Evolutionary conservation across 164 flowering plant species (phyloP), one percentile per base, ranked within the genome.

Genomic region (Hamamelis virginiana): DNA sequence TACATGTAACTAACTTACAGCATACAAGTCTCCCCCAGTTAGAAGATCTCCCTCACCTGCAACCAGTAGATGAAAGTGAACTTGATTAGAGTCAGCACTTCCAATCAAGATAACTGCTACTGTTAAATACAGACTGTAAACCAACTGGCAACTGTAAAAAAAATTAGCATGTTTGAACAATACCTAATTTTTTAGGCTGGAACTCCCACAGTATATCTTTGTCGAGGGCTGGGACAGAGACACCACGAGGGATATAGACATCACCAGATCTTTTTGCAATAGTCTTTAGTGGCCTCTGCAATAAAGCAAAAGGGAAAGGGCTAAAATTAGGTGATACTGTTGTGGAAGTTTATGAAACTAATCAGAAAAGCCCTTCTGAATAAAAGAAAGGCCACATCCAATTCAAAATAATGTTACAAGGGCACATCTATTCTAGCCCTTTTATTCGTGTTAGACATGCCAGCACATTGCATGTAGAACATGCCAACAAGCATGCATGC

Each of bases 241-340:
- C 97, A 77, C 99, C 99, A 79, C 98, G 97, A 68, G 99, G 99
- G 51, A 96, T 96, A 64, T 96, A 96, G 63, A 96, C 99, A 87
- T 96, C 99, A 56, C 97, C 97, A 52, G 97, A 96, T 80, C 68
- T 81, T 64, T 71, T 88, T 13, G 99, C 99, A 81, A 96, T 96
- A 50, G 99, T 90, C 79, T 93, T 96, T 76, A 96, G 73, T 61
- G 99, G 99, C 81, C 98, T 93, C 98, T 96, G 84, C 46, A 76
- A n/a, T n/a, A n/a, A n/a, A n/a, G n/a, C n/a, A n/a, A n/a, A n/a
- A n/a, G n/a, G n/a, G n/a, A n/a, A n/a, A n/a, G n/a, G n/a, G n/a
- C n/a, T n/a, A n/a, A n/a, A n/a, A n/a, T n/a, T n/a, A n/a, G n/a
- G n/a, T n/a, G n/a, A n/a, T n/a, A n/a, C n/a, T n/a, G n/a, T n/a